A percentile compares a stretch with the other conserved stretches of the same genome.
These are phyloP conservation scores for Neofusicoccum laricinum DNA, from an alignment of 2,329 filamentous ascomycete species.

Conservation along the genomic window DNA sequence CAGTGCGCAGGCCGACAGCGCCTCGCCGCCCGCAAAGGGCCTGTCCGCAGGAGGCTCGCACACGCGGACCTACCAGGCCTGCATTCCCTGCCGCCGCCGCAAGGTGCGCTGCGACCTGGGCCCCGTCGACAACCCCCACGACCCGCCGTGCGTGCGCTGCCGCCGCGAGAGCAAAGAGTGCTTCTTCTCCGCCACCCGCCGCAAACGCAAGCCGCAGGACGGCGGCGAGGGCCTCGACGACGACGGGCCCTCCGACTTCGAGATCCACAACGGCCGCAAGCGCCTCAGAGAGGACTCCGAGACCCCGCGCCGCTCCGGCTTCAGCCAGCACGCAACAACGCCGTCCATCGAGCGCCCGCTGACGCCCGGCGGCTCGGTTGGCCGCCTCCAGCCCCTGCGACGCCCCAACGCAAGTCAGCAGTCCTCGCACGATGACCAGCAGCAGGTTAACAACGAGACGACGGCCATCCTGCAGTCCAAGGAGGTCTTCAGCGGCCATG, in stretches of 20 bases:
- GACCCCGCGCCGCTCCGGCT: conserved; percentile 30
- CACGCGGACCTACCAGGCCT: conserved; percentile 43
- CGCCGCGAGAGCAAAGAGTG: conserved; percentile 94
- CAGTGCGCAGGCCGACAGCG: neutral
- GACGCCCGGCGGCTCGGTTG: conserved; percentile 64
- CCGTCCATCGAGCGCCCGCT: conserved; percentile 50
- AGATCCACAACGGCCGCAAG: conserved; percentile 71
- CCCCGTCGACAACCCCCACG: conserved; percentile 88
- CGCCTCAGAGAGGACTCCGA: conserved; percentile 53
- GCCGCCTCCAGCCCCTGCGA: conserved; percentile 63
- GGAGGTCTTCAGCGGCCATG: conserved; percentile 85
- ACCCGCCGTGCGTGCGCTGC: conserved; percentile 91
- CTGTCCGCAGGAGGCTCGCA: conserved; percentile 23
- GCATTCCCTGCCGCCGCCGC: conserved; percentile 54
- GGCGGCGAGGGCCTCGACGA: conserved; percentile 46
- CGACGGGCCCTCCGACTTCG: conserved; percentile 57
- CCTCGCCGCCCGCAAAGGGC: conserved; percentile 13
- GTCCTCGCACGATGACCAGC: conserved; percentile 50
- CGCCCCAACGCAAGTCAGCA: conserved; percentile 49
- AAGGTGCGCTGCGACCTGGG: conserved; percentile 60
- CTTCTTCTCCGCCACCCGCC: conserved; percentile 90
- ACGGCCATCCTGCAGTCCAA: conserved; percentile 57
- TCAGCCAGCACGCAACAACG: neutral
- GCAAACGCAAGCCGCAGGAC: conserved; percentile 74
- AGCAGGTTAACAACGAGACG: conserved; percentile 59